Conservation (phyloP, 345 rosid genomes). For the Gossypium stocksii region DNA sequence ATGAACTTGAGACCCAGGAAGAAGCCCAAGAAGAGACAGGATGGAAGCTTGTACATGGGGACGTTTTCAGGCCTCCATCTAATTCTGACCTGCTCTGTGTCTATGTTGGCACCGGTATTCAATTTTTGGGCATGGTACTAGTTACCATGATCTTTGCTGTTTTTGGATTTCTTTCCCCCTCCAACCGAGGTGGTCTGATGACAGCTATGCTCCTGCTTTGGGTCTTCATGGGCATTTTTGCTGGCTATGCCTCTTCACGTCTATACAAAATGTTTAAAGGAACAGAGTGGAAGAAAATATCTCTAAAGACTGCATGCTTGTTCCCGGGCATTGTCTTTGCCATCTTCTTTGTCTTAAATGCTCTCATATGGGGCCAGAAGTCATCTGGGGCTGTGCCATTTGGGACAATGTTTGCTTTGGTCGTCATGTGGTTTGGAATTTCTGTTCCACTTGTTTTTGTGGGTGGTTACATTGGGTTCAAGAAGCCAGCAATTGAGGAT, state of each 20-base stretch:
- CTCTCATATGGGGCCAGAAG: constrained; percentile 81
- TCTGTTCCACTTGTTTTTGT: constrained; percentile 69
- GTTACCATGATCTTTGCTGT: constrained; percentile 5
- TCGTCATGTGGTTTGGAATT: constrained; percentile 77
- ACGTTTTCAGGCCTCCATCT: constrained; percentile 72
- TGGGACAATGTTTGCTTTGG: constrained; percentile 80
- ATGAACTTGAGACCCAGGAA: constrained; percentile 77
- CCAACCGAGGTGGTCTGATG: constrained; percentile 68
- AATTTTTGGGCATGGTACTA: constrained; percentile 2
- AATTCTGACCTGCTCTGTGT: constrained; percentile 13
- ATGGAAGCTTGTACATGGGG: constrained; percentile 80
- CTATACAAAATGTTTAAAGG: constrained; percentile 6
- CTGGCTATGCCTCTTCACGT: constrained; percentile 1
- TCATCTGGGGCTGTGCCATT: constrained; percentile 87
- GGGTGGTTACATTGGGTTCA: constrained; percentile 65
- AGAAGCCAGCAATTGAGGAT: constrained; percentile 64
- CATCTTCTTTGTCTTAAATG: constrained; percentile 65
- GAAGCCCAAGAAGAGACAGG: constrained; percentile 92
- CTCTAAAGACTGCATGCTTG: constrained; percentile 16
- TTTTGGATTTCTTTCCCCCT: constrained; percentile 4
- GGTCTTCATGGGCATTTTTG: constrained; percentile 54
- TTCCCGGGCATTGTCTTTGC: constrained; percentile 65
- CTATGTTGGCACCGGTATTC: constrained; percentile 1
- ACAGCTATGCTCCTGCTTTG: constrained; percentile 78
- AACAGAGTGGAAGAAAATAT: neutral